A percentile compares a stretch with the other conserved stretches of the same genome.
Evolutionary conservation across 2,329 filamentous ascomycete species (phyloP).

Genomic region (Uncinocarpus reesii): DNA sequence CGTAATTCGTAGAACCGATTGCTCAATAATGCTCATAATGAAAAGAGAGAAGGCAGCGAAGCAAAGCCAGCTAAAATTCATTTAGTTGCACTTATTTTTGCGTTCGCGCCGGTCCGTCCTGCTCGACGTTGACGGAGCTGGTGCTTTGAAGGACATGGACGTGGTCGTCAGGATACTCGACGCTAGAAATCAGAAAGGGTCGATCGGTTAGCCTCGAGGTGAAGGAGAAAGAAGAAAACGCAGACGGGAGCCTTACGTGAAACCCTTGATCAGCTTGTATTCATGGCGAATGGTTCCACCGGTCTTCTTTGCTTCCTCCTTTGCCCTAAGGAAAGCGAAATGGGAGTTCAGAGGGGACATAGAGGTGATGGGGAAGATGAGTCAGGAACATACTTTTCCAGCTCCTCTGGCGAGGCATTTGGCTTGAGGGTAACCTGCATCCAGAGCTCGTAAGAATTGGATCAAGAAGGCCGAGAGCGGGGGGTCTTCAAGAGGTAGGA

Average conservation of each 20-base stretch:
- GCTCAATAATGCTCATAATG: background rate
- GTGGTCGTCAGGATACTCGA: slow-evolving; percentile 58
- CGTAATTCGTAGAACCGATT: background rate
- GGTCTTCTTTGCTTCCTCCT: slow-evolving; percentile 61
- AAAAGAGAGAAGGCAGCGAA: background rate
- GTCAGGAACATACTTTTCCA: slow-evolving; percentile 50
- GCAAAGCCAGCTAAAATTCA: background rate
- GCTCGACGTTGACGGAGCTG: slow-evolving; percentile 70
- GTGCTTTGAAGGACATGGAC: slow-evolving; percentile 56
- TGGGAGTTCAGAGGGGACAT: background rate
- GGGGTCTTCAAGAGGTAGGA: background rate
- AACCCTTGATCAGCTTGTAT: slow-evolving; percentile 81
- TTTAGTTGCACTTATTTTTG: slow-evolving; percentile 36
- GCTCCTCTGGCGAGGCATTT: slow-evolving; percentile 54
- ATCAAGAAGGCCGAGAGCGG: background rate
- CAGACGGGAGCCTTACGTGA: slow-evolving; percentile 52
- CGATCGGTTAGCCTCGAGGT: background rate
- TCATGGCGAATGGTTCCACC: slow-evolving; percentile 78
- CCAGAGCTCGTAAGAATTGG: slow-evolving; percentile 1
- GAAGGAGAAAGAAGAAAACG: background rate
- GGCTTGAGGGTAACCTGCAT: slow-evolving; percentile 68
- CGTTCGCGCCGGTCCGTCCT: slow-evolving; percentile 58
- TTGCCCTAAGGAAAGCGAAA: slow-evolving; percentile 47
- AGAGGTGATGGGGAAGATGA: background rate
- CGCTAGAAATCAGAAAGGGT: slow-evolving; percentile 44